Percentiles rank a stretch among this genome's conserved stretches.
These are phyloP conservation scores for Chytridium lagenaria DNA, from an alignment of 371 early-diverging fungal genomes.

Conservation along the genomic window DNA sequence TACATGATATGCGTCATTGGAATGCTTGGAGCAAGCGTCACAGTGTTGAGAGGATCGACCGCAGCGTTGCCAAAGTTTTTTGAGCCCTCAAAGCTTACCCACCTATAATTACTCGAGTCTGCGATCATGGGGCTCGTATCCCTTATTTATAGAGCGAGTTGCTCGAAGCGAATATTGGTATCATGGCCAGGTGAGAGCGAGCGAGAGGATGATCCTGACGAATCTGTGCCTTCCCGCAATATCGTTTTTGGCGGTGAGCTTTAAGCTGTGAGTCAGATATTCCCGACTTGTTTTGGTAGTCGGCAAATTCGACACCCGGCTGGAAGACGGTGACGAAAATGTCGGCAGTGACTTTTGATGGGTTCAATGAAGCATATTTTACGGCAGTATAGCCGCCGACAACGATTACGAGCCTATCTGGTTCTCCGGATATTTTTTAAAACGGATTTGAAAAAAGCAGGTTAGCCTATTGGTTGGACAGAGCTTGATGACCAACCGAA, in stretches of 20 bases:
- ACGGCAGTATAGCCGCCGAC: background rate
- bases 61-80: background rate
- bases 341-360: background rate
- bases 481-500: slow-evolving; percentile 7
- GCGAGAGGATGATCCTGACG: background rate
- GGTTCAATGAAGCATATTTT: background rate
- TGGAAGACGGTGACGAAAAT: background rate
- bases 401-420: background rate
- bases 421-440: background rate
- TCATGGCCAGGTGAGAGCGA: background rate
- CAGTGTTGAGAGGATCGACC: background rate
- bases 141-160: background rate
- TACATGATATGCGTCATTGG: slow-evolving; percentile 2
- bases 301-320: background rate
- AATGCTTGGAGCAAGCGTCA: background rate
- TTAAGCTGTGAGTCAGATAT: background rate
- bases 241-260: background rate
- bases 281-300: background rate
- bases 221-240: background rate
- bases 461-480: background rate
- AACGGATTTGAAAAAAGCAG: background rate
- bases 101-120: slow-evolving; percentile 5
- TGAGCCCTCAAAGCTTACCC: background rate
- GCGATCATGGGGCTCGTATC: slow-evolving; percentile 6
- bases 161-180: background rate